These are phyloP conservation scores for Fusarium transvaalense DNA, from an alignment of 2,329 filamentous ascomycete genomes.

Conservation along the genomic window DNA sequence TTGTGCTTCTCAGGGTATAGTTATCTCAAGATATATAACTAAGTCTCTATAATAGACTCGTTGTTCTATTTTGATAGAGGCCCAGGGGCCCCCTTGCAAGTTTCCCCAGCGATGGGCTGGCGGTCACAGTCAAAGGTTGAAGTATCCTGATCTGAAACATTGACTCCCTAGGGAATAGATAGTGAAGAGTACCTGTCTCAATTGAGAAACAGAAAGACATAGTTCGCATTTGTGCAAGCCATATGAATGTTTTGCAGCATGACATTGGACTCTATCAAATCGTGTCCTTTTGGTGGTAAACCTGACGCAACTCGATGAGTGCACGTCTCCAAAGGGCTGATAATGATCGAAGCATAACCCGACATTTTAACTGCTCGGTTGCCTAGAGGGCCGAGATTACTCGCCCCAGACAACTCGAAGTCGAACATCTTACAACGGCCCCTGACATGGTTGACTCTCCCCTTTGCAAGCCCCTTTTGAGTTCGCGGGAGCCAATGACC, in stretches of 20 bases:
- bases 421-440: slow-evolving; percentile 17
- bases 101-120: neutral
- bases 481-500: slow-evolving; percentile 17
- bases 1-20: neutral
- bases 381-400: slow-evolving; percentile 45
- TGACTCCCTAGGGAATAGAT: neutral
- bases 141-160: neutral
- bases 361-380: slow-evolving; percentile 12
- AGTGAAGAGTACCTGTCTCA: neutral
- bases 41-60: neutral
- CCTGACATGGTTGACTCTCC: slow-evolving; percentile 25
- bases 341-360: slow-evolving; percentile 6
- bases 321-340: slow-evolving; percentile 6
- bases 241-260: neutral
- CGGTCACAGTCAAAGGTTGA: neutral
- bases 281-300: neutral
- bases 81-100: neutral
- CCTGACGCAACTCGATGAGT: neutral
- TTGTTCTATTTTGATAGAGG: neutral
- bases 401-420: slow-evolving; percentile 42
- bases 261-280: neutral
- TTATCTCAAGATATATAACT: neutral
- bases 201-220: neutral
- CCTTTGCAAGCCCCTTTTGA: slow-evolving; percentile 34
- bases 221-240: neutral